phyloP scores from a whole-genome alignment of 2,329 filamentous ascomycete genomes.

The Fusarium gaditjirri region DNA sequence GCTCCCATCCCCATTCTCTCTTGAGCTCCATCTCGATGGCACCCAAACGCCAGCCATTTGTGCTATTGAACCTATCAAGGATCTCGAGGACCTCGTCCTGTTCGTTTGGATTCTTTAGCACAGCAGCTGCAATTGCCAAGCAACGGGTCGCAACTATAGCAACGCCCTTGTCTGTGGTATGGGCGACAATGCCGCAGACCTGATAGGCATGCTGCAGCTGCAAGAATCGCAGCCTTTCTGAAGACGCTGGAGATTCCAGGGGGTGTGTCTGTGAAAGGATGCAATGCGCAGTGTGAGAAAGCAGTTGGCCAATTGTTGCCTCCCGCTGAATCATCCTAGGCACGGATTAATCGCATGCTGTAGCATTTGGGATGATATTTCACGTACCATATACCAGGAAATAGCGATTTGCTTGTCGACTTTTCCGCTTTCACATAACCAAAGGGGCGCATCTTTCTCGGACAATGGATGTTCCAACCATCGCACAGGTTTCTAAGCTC shows the following conservation, averaged over 20 bases:
- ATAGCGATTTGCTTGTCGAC: constrained; percentile 75
- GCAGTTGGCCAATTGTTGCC: constrained; percentile 82
- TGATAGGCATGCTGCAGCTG: constrained; percentile 81
- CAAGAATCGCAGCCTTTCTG: constrained; percentile 74
- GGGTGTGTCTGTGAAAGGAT: constrained; percentile 85
- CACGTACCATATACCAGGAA: constrained; percentile 85
- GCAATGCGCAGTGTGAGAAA: constrained; percentile 89
- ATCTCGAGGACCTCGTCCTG: constrained; percentile 85
- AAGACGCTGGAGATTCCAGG: constrained; percentile 65
- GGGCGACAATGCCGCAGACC: constrained; percentile 89
- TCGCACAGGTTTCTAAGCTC: constrained; percentile 84
- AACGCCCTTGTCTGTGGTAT: constrained; percentile 83
- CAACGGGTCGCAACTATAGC: constrained; percentile 82
- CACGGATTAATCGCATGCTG: not conserved
- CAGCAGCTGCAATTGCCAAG: constrained; percentile 79
- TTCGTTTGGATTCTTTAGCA: constrained; percentile 73
- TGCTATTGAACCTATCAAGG: constrained; percentile 77
- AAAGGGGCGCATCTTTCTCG: constrained; percentile 87
- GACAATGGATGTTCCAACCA: constrained; percentile 81
- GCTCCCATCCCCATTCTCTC: constrained; percentile 78
- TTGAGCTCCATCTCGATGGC: constrained; percentile 79
- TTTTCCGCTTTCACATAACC: constrained; percentile 78
- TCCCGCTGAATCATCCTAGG: constrained; percentile 82
- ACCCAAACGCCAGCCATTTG: constrained; percentile 82
- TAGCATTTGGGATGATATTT: not conserved